phyloP scores from a whole-genome alignment of 1,284 basidiomycete genomes.

The Malassezia pachydermatis region DNA sequence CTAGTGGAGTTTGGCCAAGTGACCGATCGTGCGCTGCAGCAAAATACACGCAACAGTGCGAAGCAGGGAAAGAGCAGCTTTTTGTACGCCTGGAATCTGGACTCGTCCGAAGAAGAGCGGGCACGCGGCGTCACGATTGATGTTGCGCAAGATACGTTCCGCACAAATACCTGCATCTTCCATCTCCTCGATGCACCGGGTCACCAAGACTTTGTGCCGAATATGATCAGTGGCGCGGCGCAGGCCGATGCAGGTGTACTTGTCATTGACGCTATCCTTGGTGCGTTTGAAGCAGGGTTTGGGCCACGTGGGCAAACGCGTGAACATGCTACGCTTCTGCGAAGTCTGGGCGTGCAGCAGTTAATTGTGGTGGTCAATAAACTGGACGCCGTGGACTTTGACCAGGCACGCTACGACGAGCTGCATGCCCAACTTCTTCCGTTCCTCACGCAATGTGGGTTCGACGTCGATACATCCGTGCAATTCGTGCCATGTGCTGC shows the following conservation, averaged over 20 bases:
- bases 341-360: constrained; percentile 88
- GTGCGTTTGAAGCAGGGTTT: constrained; percentile 93
- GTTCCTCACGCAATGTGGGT: constrained; percentile 80
- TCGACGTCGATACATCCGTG: constrained; percentile 61
- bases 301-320: constrained; percentile 89
- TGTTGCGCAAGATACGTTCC: constrained; percentile 72
- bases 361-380: constrained; percentile 91
- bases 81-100: constrained; percentile 94
- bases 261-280: constrained; percentile 80
- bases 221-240: constrained; percentile 96
- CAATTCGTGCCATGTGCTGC: constrained; percentile 82
- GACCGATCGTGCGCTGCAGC: constrained; percentile 69
- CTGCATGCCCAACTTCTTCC: constrained; percentile 65
- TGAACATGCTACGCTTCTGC: constrained; percentile 81
- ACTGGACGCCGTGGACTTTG: constrained; percentile 64
- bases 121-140: constrained; percentile 96
- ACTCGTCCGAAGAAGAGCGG: constrained; percentile 83
- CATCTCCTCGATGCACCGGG: constrained; percentile 93
- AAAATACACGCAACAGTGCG: constrained; percentile 80
- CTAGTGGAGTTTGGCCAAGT: constrained; percentile 81
- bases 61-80: constrained; percentile 89
- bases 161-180: constrained; percentile 66
- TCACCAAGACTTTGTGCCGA: constrained; percentile 93
- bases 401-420: constrained; percentile 68
- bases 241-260: constrained; percentile 92